Evolutionary conservation across 2,329 filamentous ascomycete species (phyloP), one percentile per base, ranked within the genome.

Genomic region (Cadophora malorum): DNA sequence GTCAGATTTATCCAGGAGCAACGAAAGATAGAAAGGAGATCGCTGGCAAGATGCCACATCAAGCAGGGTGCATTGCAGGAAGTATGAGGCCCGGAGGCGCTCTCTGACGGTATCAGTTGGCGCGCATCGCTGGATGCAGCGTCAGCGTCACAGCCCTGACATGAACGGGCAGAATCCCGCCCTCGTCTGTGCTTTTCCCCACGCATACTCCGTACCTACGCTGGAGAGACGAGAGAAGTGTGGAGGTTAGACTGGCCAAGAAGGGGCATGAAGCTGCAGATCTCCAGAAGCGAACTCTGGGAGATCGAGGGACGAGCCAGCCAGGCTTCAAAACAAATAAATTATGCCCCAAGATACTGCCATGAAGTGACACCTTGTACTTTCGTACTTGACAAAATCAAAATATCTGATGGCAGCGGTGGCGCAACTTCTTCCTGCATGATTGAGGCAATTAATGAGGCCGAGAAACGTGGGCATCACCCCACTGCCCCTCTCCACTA

Each of bases 371-470:
- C 19, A 33, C 2, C 33, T 8, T n/a, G 12, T 28, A n/a, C 28
- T 59, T 25, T n/a, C 25, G 12, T n/a, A 45, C 28, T 23, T 45
- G n/a, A n/a, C n/a, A n/a, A n/a, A n/a, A n/a, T 59, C n/a, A 45
- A 28, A 28, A 25, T 9, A 23, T 25, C n/a, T 45, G 21, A 59
- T 41, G 23, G 10, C 31, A 38, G 10, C 55, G 33, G 9, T 38
- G 55, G 33, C 55, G 38, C 55, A 41, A 38, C n/a, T 58, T 61
- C 38, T 47, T 19, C 58, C 47, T 61, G 58, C 58, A 61, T 31
- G 12, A 47, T 28, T 60, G 38, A 60, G 58, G 58, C 58, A 47
- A 62, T 31, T 62, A 62, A 62, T 62, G 41, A 49, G 59, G 59
- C 59, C 59, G 59, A 62, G 25, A 47, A 60, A 31, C 38, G 23